Percentiles rank a stretch among this genome's conserved stretches.
These are phyloP conservation scores for Suhomyces ambrosiae DNA, from an alignment of 1,139 yeast species.

Conservation along the genomic window DNA sequence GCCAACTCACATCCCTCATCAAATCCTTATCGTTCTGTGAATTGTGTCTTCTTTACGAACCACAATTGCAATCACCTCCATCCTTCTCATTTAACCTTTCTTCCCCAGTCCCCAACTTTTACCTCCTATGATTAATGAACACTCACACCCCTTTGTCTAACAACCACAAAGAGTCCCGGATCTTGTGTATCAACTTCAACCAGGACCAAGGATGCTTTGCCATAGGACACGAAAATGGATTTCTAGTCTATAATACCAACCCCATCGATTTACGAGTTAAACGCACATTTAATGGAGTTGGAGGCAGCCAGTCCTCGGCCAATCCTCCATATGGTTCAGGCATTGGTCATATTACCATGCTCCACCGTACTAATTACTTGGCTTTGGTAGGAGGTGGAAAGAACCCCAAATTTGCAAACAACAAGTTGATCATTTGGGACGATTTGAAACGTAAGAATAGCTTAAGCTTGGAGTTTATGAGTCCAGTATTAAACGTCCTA, in stretches of 20 bases:
- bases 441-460: conserved; percentile 79
- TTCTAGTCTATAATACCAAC: conserved; percentile 82
- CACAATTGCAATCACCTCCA: background rate
- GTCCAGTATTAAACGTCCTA: conserved; percentile 72
- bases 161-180: conserved; percentile 33
- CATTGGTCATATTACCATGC: conserved; percentile 76
- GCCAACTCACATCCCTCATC: background rate
- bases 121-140: conserved; percentile 31
- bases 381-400: conserved; percentile 90
- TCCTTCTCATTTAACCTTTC: background rate
- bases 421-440: conserved; percentile 86
- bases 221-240: conserved; percentile 78
- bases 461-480: conserved; percentile 71
- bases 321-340: conserved; percentile 47
- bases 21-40: background rate
- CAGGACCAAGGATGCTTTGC: conserved; percentile 93
- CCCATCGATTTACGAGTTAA: conserved; percentile 82
- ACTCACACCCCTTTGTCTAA: conserved; percentile 36
- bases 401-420: conserved; percentile 73
- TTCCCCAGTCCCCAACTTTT: background rate
- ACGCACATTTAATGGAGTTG: conserved; percentile 46
- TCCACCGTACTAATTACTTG: conserved; percentile 85
- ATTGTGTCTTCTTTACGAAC: background rate
- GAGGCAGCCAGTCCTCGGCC: conserved; percentile 5
- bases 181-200: conserved; percentile 70